Evolutionary conservation across 1,284 basidiomycete genomes (phyloP).

Genomic region (Schizophyllum amplum): DNA sequence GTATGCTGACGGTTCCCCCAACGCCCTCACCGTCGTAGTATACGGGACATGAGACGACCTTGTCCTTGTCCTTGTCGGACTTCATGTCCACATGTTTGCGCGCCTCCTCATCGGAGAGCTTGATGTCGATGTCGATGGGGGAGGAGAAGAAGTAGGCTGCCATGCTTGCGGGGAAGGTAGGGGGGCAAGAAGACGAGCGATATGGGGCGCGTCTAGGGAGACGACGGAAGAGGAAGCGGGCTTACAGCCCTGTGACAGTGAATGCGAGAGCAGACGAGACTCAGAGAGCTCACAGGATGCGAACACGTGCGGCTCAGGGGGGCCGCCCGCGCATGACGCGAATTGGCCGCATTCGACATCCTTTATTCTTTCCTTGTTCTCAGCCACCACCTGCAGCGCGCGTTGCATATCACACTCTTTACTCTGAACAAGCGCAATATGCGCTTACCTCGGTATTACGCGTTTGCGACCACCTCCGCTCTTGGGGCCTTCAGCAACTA

Average conservation of each 20-base stretch:
- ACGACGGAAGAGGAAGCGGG: too few relatives aligned
- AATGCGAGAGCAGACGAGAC: too few relatives aligned
- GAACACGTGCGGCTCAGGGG: not conserved
- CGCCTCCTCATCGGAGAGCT: slow-evolving; percentile 79
- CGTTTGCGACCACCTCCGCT: too few relatives aligned
- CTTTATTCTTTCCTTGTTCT: not conserved
- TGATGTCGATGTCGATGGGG: slow-evolving; percentile 88
- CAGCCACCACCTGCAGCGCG: not conserved
- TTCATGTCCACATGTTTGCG: slow-evolving; percentile 75
- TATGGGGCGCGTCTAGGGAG: too few relatives aligned
- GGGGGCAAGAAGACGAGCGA: not conserved
- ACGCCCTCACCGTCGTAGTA: slow-evolving; percentile 95
- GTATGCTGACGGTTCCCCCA: slow-evolving; percentile 78
- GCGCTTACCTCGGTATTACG: too few relatives aligned
- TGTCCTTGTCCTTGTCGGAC: slow-evolving; percentile 80
- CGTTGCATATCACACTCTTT: too few relatives aligned
- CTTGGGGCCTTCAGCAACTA: too few relatives aligned
- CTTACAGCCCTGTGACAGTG: too few relatives aligned
- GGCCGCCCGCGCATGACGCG: not conserved
- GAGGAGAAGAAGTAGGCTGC: slow-evolving; percentile 90
- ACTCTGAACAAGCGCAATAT: too few relatives aligned
- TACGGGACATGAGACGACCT: slow-evolving; percentile 78
- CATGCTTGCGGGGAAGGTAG: slow-evolving; percentile 32
- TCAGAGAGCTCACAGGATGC: too few relatives aligned
- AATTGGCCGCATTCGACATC: not conserved